Evolutionary conservation across 1,284 basidiomycete genomes (phyloP).

Genomic region (Somion occarium): DNA sequence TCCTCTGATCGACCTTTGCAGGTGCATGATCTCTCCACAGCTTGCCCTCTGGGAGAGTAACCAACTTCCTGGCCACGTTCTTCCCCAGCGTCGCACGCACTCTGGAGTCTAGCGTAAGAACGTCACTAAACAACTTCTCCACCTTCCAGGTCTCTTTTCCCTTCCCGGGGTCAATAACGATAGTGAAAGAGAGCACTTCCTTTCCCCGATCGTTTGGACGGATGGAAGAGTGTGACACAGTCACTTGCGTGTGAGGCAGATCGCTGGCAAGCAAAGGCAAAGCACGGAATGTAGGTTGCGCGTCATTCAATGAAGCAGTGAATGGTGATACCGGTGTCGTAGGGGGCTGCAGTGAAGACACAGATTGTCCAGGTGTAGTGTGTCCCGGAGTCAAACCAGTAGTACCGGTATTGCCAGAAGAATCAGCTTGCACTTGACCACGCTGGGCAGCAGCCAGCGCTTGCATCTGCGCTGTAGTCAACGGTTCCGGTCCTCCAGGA

Average conservation of each 20-base stretch:
- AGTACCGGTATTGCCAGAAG: not conserved
- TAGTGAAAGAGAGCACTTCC: constrained; percentile 81
- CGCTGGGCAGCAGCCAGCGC: not conserved
- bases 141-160: constrained; percentile 81
- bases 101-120: constrained; percentile 78
- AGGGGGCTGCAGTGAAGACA: too few species aligned
- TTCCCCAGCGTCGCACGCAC: constrained; percentile 62
- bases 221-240: constrained; percentile 72
- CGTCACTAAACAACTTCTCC: constrained; percentile 92
- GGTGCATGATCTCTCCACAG: constrained; percentile 97
- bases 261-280: constrained; percentile 67
- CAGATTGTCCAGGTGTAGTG: not conserved
- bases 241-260: constrained; percentile 58
- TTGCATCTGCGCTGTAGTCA: constrained; percentile 10
- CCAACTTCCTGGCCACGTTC: constrained; percentile 74
- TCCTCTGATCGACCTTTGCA: constrained; percentile 92
- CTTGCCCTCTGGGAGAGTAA: constrained; percentile 82
- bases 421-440: not conserved
- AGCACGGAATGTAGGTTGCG: constrained; percentile 50
- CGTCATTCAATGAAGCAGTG: not conserved
- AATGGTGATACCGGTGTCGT: constrained; percentile 1
- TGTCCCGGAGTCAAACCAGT: not conserved
- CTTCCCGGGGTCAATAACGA: constrained; percentile 60
- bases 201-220: constrained; percentile 83
- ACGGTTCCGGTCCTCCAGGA: constrained; percentile 3